Conservation (phyloP, 2,329 filamentous ascomycete genomes). For the Aspergillus sp. region DNA sequence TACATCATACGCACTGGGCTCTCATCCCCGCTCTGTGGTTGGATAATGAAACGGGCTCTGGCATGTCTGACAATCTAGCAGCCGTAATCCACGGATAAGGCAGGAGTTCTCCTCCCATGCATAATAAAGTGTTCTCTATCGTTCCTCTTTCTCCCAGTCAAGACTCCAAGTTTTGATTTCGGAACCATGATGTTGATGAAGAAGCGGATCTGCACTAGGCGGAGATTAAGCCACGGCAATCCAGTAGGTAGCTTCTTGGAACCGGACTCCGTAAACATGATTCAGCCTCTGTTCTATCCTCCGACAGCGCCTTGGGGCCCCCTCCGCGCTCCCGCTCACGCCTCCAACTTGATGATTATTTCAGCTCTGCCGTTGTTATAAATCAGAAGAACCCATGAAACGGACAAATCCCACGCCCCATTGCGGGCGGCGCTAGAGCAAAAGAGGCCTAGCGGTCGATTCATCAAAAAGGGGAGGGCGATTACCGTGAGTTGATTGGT, state of each 20-base stretch:
- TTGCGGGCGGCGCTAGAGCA: slow-evolving; percentile 3
- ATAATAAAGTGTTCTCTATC: not conserved
- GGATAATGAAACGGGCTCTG: too few species aligned
- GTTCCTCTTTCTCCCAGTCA: not conserved
- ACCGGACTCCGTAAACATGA: not conserved
- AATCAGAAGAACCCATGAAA: not conserved
- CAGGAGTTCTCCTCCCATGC: too few species aligned
- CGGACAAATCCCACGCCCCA: not conserved
- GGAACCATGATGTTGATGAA: not conserved
- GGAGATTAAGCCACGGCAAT: slow-evolving; percentile 15
- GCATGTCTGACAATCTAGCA: too few species aligned
- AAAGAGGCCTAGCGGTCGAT: slow-evolving; percentile 1
- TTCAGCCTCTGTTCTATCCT: not conserved
- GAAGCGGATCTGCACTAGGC: slow-evolving; percentile 11
- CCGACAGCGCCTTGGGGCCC: not conserved
- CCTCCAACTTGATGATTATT: not conserved
- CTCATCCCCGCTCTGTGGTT: too few species aligned
- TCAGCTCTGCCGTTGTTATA: not conserved
- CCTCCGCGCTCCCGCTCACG: not conserved
- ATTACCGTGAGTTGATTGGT: slow-evolving; percentile 12
- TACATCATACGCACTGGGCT: too few species aligned
- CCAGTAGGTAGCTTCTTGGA: not conserved
- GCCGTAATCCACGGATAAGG: too few species aligned
- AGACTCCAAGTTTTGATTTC: not conserved
- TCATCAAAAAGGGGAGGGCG: slow-evolving; percentile 16